Evolutionary conservation across 352 stramenopile genomes (phyloP).

Genomic region (Pythium sukuiense): DNA sequence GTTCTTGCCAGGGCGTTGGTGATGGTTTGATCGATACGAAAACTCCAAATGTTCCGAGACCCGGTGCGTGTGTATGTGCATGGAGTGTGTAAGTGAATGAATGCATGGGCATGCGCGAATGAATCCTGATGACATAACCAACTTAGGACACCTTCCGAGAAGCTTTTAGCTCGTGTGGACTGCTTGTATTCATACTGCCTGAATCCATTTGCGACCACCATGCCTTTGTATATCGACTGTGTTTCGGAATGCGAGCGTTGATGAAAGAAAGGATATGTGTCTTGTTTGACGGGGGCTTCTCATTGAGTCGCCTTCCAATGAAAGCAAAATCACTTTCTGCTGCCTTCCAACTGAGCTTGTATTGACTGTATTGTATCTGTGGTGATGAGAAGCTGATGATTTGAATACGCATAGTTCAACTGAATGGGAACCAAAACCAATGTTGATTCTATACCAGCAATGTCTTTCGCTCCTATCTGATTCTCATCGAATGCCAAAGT

Average conservation of each 20-base stretch:
- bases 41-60: not conserved
- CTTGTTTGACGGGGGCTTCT: slow-evolving; percentile 47
- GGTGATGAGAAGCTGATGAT: slow-evolving; percentile 64
- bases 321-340: slow-evolving; percentile 85
- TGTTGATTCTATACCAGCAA: slow-evolving; percentile 73
- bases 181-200: slow-evolving; percentile 87
- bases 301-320: slow-evolving; percentile 31
- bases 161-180: slow-evolving; percentile 72
- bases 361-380: slow-evolving; percentile 12
- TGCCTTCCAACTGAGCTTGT: slow-evolving; percentile 85
- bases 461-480: slow-evolving; percentile 88
- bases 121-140: slow-evolving; percentile 62
- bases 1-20: slow-evolving; percentile 65
- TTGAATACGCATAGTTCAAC: slow-evolving; percentile 82
- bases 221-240: slow-evolving; percentile 2
- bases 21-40: slow-evolving; percentile 65
- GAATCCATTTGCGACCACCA: slow-evolving; percentile 37
- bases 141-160: slow-evolving; percentile 87
- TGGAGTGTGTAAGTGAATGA: slow-evolving; percentile 24
- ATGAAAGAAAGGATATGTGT: slow-evolving; percentile 85
- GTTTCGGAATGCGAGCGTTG: slow-evolving; percentile 35
- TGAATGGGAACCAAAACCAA: slow-evolving; percentile 47
- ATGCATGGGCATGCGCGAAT: slow-evolving; percentile 23
- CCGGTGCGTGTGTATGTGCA: slow-evolving; percentile 23
- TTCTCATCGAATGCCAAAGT: slow-evolving; percentile 37